A percentile compares a stretch with the other conserved stretches of the same genome.
phyloP scores from a whole-genome alignment of 257 asterid genomes.

The Nicotiana obtusifolia region DNA sequence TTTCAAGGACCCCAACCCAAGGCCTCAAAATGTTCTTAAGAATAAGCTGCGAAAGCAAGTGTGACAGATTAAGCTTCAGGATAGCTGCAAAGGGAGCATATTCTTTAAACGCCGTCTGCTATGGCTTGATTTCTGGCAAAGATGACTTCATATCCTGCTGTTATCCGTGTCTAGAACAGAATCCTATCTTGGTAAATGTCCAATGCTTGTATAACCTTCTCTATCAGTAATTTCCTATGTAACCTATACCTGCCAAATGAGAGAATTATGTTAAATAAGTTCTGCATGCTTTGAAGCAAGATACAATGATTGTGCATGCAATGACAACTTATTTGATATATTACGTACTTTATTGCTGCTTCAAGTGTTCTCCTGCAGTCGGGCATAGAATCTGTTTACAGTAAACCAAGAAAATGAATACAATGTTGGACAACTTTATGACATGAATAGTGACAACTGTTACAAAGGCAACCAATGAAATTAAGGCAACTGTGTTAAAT shows the following conservation, averaged over 20 bases:
- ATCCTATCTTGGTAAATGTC: conserved; percentile 70
- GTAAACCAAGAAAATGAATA: conserved; percentile 13
- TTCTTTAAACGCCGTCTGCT: background rate
- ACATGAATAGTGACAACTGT: background rate
- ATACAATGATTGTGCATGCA: background rate
- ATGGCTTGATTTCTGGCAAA: conserved; percentile 6
- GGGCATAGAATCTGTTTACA: conserved; percentile 57
- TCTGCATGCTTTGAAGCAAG: background rate
- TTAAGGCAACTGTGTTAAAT: background rate
- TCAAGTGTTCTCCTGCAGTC: conserved; percentile 77
- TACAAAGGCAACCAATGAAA: background rate
- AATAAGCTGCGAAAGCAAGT: background rate
- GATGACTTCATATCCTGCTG: conserved; percentile 3
- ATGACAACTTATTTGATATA: background rate
- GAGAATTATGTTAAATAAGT: conserved; percentile 2
- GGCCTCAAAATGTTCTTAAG: background rate
- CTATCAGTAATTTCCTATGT: conserved; percentile 67
- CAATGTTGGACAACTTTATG: background rate
- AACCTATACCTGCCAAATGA: conserved; percentile 68
- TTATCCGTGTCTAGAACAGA: conserved; percentile 37
- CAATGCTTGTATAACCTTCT: conserved; percentile 77
- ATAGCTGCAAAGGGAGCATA: background rate
- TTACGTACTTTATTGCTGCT: conserved; percentile 76
- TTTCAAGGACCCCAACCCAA: background rate
- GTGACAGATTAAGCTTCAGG: background rate